Base-by-base conservation (phyloP, 768 basidiomycete species). In the Amanita inopinata region DNA sequence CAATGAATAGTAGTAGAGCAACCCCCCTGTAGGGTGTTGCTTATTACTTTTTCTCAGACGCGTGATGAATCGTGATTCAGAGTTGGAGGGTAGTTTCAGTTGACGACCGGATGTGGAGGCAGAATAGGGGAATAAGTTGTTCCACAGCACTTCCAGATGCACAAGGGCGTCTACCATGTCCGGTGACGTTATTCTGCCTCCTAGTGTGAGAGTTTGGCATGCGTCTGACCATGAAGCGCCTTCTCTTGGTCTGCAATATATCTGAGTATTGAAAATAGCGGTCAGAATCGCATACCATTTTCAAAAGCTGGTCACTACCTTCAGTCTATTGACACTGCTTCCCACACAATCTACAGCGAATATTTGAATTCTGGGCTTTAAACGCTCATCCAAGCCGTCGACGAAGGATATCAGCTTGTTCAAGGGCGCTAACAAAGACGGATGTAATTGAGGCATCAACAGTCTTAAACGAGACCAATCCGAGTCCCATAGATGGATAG, bases 1-100 rank as follows among this genome's bases (percentile, higher is more conserved):
- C 0, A 61, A 47, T 8, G 56, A 59, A 36, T 59, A 61, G 40
- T 61, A 61, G 38, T 55, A 61, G 3, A 61, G 45, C 9, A 60
- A 46, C 4, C 58, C 58, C 8, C 53, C 49, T 8, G 53, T 47
- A 23, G 59, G 56, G 34, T 58, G 60, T 19, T 58, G 54, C 2
- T 43, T 46, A 22, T 44, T 44, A 38, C 40, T 8, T 23, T 41
- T 41, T 7, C 20, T 32, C 20, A 31, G 18, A 9, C 40, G 43
- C 37, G 19, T 36, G 38, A 32, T 18, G 44, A 22, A 34, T 37
- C 20, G 39, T 28, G 28, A 32, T 40, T 42, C 33, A 15, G 24
- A 23, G 24, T 17, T 14, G 32, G 31, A 36, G 30, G 39, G 38
- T 11, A 51, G 45, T 17, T 52, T 49, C 38, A 61, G 52, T 39